Evolutionary conservation across 495 filamentous ascomycete species (phyloP).

Genomic region (Aspergillus cristatus): DNA sequence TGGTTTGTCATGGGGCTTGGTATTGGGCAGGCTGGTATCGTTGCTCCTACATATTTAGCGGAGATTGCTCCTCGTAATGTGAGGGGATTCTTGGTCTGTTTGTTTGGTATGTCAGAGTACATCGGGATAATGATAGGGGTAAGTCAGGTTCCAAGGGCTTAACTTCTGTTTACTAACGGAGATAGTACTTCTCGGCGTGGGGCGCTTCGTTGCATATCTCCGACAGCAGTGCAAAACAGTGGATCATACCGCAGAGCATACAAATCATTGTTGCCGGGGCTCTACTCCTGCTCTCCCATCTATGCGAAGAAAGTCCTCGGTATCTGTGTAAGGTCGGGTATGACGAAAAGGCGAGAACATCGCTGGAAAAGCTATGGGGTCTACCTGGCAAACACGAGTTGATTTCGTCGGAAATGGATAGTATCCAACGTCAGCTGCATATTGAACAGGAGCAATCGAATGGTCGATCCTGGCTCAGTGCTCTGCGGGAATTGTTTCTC

Average conservation of each 20-base stretch:
- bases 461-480: conserved; percentile 31
- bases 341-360: conserved; percentile 28
- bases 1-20: conserved; percentile 53
- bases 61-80: conserved; percentile 47
- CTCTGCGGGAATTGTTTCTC: conserved; percentile 42
- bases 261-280: conserved; percentile 52
- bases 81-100: conserved; percentile 46
- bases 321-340: conserved; percentile 43
- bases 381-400: conserved; percentile 40
- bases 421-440: conserved; percentile 39
- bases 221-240: conserved; percentile 33
- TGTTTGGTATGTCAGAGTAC: conserved; percentile 54
- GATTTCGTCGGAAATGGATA: conserved; percentile 39
- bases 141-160: background rate
- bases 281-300: conserved; percentile 42
- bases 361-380: conserved; percentile 36
- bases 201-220: conserved; percentile 45
- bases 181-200: conserved; percentile 29
- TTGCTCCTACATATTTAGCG: conserved; percentile 49
- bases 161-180: background rate
- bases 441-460: conserved; percentile 39
- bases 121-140: conserved; percentile 48
- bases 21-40: conserved; percentile 50
- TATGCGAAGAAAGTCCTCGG: conserved; percentile 49
- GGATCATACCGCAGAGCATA: conserved; percentile 46